Conservation (phyloP, 192 early-diverging fungal genomes). For the Gamsiella multidivaricata region DNA sequence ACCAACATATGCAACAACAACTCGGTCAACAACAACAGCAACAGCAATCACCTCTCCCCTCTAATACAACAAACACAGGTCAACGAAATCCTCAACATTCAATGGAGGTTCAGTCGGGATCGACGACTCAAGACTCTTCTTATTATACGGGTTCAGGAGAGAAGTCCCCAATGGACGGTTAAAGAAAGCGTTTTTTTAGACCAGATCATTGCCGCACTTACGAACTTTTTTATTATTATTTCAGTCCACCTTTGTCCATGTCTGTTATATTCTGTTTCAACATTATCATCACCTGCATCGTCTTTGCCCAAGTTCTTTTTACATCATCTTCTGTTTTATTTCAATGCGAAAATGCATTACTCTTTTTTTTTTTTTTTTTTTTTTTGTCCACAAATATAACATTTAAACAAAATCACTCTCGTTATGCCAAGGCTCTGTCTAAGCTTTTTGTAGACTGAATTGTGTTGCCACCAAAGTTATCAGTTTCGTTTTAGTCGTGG, state of each 20-base stretch:
- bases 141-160: background rate
- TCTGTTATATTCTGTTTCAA: background rate
- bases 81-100: background rate
- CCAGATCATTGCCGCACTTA: too few relatives aligned
- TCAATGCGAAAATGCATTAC: too few relatives aligned
- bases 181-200: conserved; percentile 1
- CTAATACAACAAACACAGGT: background rate
- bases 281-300: background rate
- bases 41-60: conserved; percentile 5
- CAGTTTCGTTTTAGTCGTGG: too few relatives aligned
- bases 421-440: too few relatives aligned
- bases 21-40: conserved; percentile 13
- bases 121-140: conserved; percentile 2
- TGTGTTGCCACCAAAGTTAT: too few relatives aligned
- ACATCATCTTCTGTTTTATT: too few relatives aligned
- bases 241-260: background rate
- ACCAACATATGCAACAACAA: conserved; percentile 8
- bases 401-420: too few relatives aligned
- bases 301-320: too few relatives aligned
- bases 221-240: conserved; percentile 1
- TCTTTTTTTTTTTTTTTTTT: too few relatives aligned
- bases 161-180: conserved; percentile 8
- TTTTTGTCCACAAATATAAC: too few relatives aligned
- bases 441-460: too few relatives aligned
- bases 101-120: background rate